Base-by-base conservation (phyloP, 306 rosid genomes). In the Gillenia trifoliata region DNA sequence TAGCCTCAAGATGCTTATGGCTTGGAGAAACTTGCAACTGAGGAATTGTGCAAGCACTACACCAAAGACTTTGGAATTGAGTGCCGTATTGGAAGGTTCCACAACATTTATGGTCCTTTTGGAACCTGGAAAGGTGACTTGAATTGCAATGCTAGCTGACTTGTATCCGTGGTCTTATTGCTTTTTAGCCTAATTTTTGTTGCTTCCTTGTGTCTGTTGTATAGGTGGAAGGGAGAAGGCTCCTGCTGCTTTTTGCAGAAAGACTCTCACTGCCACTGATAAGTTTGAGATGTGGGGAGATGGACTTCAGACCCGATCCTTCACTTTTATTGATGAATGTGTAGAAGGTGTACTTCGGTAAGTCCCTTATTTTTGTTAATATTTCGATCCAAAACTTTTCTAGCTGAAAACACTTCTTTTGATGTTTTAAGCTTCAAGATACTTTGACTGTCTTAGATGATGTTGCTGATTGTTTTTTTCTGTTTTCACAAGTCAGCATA, bases 1-100 rank as follows among this genome's bases (percentile, higher is more conserved):
- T 74, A 94, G 99, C 99, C 99, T 40, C 99, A 94, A 94, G 99
- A 94, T 94, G 99, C 99, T 67, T 94, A 94, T 84, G 99, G 99
- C 23, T 81, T 94, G 49, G 97, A 94, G 96, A 94, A 94, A 88
- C 99, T 94, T 76, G 99, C 99, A 36, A 91, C 99, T 7, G 97
- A 94, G 90, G 99, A 94, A 86, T 84, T 94, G 77, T 94, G 99
- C 88, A 94, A 92, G 81, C 97, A 94, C 79, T 94, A 94, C 75
- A 94, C 89, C 50, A 94, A 92, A 63, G 99, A 94, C 78, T 94
- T 94, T 78, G 92, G 96, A 54, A 92, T 94, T 36, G 97, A 92
- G 81, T 94, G 99, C 31, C 99, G 99, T 47, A 67, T 92, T 77
- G 97, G 99, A 72, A 85, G 99, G 83, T 94, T 94, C 89, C 99